phyloP scores from a whole-genome alignment of 2,329 filamentous ascomycete genomes.

The Pseudodiploospora longispora region DNA sequence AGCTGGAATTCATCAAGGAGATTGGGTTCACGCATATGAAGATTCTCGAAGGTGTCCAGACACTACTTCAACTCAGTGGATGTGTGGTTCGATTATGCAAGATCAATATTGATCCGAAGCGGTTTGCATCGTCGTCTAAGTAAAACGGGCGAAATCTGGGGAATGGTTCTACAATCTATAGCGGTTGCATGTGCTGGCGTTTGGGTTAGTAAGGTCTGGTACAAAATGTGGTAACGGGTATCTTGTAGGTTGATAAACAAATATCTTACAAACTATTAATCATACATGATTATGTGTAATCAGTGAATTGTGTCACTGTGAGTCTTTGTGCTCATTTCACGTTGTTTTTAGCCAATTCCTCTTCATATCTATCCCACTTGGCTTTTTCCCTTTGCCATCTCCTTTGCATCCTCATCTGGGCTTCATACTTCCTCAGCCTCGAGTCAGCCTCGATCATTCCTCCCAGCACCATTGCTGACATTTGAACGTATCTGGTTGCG shows the following conservation, averaged over 20 bases:
- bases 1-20: conserved; percentile 95
- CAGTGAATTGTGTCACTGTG: too few relatives aligned
- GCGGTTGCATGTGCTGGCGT: conserved; percentile 25
- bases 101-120: conserved; percentile 90
- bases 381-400: conserved; percentile 56
- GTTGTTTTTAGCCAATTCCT: conserved; percentile 43
- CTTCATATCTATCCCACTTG: conserved; percentile 60
- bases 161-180: conserved; percentile 5
- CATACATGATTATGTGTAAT: not conserved
- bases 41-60: conserved; percentile 95
- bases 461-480: conserved; percentile 78
- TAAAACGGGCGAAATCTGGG: conserved; percentile 14
- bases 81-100: conserved; percentile 86
- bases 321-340: conserved; percentile 18
- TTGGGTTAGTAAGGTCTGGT: conserved; percentile 16
- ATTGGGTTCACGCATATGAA: conserved; percentile 99
- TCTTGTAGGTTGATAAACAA: not conserved
- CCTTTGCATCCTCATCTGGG: conserved; percentile 55
- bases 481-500: conserved; percentile 61
- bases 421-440: conserved; percentile 59
- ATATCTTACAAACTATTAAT: not conserved
- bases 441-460: conserved; percentile 69
- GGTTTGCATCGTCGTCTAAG: conserved; percentile 49
- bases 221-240: not conserved
- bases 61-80: conserved; percentile 84